Percentiles rank a stretch among this genome's conserved stretches.
Conservation (phyloP, 2,329 filamentous ascomycete genomes). For the Aspergillus fumigatus region DNA sequence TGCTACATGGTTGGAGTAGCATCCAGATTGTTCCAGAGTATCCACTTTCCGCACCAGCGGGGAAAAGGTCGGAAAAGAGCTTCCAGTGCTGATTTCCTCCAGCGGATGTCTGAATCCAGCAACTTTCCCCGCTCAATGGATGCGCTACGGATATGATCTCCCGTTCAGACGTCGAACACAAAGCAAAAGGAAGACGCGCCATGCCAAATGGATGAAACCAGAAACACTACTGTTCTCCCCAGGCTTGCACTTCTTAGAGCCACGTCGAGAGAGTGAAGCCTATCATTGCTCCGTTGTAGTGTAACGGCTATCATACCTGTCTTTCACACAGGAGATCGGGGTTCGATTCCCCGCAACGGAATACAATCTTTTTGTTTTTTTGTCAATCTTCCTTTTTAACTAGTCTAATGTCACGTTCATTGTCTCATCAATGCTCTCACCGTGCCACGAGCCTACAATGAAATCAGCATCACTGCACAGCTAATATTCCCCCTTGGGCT, state of each 20-base stretch:
- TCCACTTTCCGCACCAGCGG: background rate
- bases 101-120: constrained; percentile 3
- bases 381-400: background rate
- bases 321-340: constrained; percentile 9
- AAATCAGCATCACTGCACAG: background rate
- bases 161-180: no score
- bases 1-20: background rate
- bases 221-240: no score
- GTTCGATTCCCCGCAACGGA: constrained; percentile 10
- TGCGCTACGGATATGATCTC: background rate
- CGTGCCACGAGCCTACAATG: background rate
- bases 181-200: no score
- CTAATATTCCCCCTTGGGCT: no score
- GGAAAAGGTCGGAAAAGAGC: constrained; percentile 10
- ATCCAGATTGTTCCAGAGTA: background rate
- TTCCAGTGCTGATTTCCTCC: constrained; percentile 6
- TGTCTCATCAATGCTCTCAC: background rate
- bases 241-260: no score
- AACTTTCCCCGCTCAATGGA: background rate
- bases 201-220: no score
- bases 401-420: background rate
- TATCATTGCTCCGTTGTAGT: constrained; percentile 4
- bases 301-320: constrained; percentile 8
- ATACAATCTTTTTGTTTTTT: background rate
- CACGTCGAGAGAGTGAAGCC: background rate